These are phyloP conservation scores for Talaromyces sp. DNA, from an alignment of 2,329 filamentous ascomycete species.

Conservation along the genomic window DNA sequence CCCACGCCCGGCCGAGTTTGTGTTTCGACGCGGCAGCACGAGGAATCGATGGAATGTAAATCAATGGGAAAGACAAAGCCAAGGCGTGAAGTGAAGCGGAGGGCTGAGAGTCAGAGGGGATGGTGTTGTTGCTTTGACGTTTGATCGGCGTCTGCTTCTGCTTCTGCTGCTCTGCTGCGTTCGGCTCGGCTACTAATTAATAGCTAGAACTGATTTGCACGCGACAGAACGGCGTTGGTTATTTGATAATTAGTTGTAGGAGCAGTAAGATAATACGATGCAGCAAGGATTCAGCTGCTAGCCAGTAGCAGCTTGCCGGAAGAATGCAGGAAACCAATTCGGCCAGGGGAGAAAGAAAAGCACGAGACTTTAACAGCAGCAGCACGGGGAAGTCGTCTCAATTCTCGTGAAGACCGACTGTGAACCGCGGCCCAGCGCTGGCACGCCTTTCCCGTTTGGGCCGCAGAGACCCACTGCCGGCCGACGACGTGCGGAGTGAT, in stretches of 20 bases:
- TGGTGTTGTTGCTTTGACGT: neutral
- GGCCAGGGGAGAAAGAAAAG: neutral
- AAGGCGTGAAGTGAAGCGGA: neutral
- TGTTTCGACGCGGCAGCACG: neutral
- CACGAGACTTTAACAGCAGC: neutral
- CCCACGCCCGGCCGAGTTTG: conserved; percentile 2
- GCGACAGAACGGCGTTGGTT: neutral
- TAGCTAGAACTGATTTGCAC: neutral
- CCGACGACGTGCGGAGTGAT: neutral
- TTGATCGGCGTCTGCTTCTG: neutral
- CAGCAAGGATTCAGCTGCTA: neutral
- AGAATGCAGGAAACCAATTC: neutral
- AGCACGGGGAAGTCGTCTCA: neutral
- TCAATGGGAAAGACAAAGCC: neutral
- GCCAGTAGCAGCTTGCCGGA: neutral
- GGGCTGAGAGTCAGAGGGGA: neutral
- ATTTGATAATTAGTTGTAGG: neutral
- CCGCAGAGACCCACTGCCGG: neutral
- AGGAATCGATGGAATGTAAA: neutral
- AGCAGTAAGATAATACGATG: no score
- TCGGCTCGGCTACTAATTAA: neutral
- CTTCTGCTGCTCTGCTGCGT: neutral
- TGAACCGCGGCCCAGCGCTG: conserved; percentile 1
- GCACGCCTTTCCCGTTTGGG: conserved; percentile 2
- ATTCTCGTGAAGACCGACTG: neutral